phyloP scores from a whole-genome alignment of 2,329 filamentous ascomycete genomes.

The Zasmidium angulare region DNA sequence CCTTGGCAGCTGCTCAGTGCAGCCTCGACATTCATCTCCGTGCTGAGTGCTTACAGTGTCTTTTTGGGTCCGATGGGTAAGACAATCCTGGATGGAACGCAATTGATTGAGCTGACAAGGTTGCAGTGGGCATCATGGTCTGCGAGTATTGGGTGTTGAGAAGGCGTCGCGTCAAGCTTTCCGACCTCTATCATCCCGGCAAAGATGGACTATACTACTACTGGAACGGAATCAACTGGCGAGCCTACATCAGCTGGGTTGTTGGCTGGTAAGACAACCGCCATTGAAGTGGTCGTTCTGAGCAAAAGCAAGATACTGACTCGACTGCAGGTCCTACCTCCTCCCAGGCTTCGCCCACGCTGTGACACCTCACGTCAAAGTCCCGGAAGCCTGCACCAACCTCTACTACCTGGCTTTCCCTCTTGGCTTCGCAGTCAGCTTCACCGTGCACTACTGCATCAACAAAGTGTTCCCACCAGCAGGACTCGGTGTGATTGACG shows the following conservation, averaged over 20 bases:
- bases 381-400: slow-evolving; percentile 37
- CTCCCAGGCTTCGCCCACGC: slow-evolving; percentile 43
- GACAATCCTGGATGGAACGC: neutral
- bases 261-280: slow-evolving; percentile 27
- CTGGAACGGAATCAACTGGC: slow-evolving; percentile 45
- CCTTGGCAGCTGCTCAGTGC: slow-evolving; percentile 54
- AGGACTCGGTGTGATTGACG: slow-evolving; percentile 35
- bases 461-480: slow-evolving; percentile 35
- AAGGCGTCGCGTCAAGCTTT: slow-evolving; percentile 40
- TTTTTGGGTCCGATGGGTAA: slow-evolving; percentile 45
- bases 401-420: slow-evolving; percentile 46
- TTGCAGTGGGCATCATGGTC: slow-evolving; percentile 42
- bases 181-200: slow-evolving; percentile 43
- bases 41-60: slow-evolving; percentile 47
- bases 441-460: slow-evolving; percentile 35
- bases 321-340: slow-evolving; percentile 11
- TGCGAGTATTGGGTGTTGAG: slow-evolving; percentile 50
- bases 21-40: slow-evolving; percentile 49
- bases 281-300: neutral
- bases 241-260: slow-evolving; percentile 44
- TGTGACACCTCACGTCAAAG: slow-evolving; percentile 41
- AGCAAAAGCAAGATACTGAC: neutral
- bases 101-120: neutral
- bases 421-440: slow-evolving; percentile 42
- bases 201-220: slow-evolving; percentile 46